phyloP scores from a whole-genome alignment of 108 stramenopile species.

The Nitzschia sp. region DNA sequence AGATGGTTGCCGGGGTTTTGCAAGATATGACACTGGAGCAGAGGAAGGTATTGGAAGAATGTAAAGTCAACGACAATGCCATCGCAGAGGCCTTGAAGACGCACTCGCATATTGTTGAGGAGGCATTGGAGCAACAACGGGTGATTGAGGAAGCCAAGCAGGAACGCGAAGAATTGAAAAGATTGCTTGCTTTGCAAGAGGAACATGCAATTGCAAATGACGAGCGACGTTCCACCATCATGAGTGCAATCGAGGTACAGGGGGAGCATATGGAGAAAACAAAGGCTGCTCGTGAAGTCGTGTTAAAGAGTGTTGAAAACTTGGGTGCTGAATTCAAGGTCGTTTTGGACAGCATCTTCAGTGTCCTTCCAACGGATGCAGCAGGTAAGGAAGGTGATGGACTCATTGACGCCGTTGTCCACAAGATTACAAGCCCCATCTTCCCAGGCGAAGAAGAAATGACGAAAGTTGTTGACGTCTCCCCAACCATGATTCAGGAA shows the following conservation, averaged over 20 bases:
- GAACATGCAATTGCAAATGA: conserved; percentile 45
- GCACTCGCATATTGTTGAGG: conserved; percentile 51
- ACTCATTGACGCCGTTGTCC: conserved; percentile 19
- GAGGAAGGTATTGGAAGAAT: conserved; percentile 56
- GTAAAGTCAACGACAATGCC: conserved; percentile 51
- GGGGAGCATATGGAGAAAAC: conserved; percentile 39
- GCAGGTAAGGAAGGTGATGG: conserved; percentile 5
- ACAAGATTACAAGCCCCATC: conserved; percentile 6
- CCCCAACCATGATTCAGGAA: not conserved
- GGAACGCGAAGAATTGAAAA: conserved; percentile 58
- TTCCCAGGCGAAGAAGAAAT: not conserved
- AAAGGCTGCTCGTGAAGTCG: conserved; percentile 41
- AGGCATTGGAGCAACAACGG: conserved; percentile 49
- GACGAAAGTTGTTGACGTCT: not conserved
- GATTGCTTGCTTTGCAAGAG: conserved; percentile 55
- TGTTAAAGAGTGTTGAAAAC: conserved; percentile 49
- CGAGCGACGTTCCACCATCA: conserved; percentile 41
- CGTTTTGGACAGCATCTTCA: conserved; percentile 10
- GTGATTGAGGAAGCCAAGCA: conserved; percentile 48
- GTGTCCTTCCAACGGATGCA: conserved; percentile 7
- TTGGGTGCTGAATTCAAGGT: conserved; percentile 50
- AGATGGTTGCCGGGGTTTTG: conserved; percentile 52
- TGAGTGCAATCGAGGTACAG: conserved; percentile 51
- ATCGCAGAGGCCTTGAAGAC: conserved; percentile 44
- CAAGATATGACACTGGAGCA: conserved; percentile 65